Base-by-base conservation (phyloP, 305 asterid genomes). In the Ilex paraguariensis region DNA sequence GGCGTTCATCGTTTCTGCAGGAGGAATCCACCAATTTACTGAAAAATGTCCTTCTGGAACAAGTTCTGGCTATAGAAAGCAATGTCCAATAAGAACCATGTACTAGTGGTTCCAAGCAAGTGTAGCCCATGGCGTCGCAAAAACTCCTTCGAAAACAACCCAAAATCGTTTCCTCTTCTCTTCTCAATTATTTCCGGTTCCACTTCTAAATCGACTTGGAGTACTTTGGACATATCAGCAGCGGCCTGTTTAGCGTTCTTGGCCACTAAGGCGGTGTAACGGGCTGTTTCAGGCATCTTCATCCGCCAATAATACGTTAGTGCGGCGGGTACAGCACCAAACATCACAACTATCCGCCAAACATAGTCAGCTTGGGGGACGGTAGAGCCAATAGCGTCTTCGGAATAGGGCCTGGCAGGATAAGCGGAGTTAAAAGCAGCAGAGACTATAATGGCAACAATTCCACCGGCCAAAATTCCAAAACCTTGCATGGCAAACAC, bases 11-110 rank as follows among this genome's bases (percentile, higher is more conserved):
- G 56, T 52, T n/a, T 17, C 0, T 0, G 56, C 3, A 3, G 1
- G 31, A 16, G 56, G 56, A 52, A 52, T 52, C 56, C 56, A 52
- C 10, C 56, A 52, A 16, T 52, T 0, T 3, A 21, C 56, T 52
- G 56, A n/a, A 52, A 52, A 14, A 52, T 52, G 31, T 52, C 56
- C n/a, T 52, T 52, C 56, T 52, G 56, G 56, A 52, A 52, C 3
- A 52, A 14, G n/a, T 52, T 52, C 11, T n/a, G 31, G 31, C 56
- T 52, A 21, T 52, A 52, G 11, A n/a, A 52, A 6, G 56, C 56
- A 6, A 52, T 52, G n/a, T 52, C 56, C 9, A 52, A 17, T 8
- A 52, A 17, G 56, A 52, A 52, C 56, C 56, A 52, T 3, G 56
- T 52, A 10, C 30, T 52, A 17, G 56, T 52, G 5, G 56, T 52